Conservation (phyloP, 805 yeast species). For the Hanseniaspora lachancei region DNA sequence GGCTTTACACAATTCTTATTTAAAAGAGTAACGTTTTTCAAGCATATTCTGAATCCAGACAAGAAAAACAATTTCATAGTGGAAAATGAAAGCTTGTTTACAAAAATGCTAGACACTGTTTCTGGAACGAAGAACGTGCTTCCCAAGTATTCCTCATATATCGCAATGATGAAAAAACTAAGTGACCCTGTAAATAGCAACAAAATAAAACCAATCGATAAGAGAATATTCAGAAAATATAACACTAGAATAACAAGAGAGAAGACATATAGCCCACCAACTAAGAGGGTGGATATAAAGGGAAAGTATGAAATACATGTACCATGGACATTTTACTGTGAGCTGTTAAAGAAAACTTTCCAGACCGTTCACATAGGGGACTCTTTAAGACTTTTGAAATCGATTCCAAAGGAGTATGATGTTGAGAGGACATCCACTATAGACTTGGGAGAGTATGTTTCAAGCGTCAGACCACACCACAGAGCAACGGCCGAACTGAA, state of each 20-base stretch:
- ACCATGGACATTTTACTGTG: neutral
- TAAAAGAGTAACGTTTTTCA: neutral
- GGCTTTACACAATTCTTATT: neutral
- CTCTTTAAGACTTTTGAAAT: neutral
- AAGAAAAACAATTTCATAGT: conserved; percentile 23
- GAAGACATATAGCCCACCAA: neutral
- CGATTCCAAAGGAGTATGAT: neutral
- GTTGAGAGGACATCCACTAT: neutral
- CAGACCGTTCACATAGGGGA: neutral
- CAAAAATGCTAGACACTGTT: conserved; percentile 17
- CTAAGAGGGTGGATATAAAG: neutral
- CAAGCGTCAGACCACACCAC: neutral
- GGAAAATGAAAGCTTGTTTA: conserved; percentile 17
- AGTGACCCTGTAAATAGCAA: neutral
- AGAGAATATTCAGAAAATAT: neutral
- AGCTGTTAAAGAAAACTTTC: neutral
- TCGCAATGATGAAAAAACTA: neutral
- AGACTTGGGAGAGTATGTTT: neutral
- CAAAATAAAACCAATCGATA: neutral
- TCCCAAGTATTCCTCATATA: neutral
- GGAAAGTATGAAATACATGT: neutral
- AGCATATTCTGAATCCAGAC: conserved; percentile 17
- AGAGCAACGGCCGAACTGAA: neutral
- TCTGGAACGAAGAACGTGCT: neutral
- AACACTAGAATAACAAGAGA: neutral